These are phyloP conservation scores for Zelopaecilomyces penicillatus DNA, from an alignment of 2,329 filamentous ascomycete genomes.

Conservation along the genomic window DNA sequence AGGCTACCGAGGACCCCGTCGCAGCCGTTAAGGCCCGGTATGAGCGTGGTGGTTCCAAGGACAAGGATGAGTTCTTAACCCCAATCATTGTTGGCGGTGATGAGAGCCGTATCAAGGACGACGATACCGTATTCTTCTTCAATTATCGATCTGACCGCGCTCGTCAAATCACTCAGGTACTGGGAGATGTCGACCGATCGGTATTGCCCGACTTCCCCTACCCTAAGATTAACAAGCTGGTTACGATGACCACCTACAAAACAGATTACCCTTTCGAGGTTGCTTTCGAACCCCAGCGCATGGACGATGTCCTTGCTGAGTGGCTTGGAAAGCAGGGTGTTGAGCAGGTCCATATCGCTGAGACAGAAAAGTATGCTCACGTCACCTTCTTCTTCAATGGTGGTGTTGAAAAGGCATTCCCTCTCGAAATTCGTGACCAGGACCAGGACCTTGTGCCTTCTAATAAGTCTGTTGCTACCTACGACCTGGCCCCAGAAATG, in stretches of 20 bases:
- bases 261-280: constrained; percentile 84
- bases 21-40: constrained; percentile 83
- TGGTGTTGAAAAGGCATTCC: constrained; percentile 92
- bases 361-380: constrained; percentile 99
- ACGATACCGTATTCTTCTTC: constrained; percentile 98
- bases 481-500: constrained; percentile 94
- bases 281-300: constrained; percentile 88
- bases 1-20: constrained; percentile 75
- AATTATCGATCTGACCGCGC: constrained; percentile 99
- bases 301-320: constrained; percentile 97
- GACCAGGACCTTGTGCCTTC: constrained; percentile 69
- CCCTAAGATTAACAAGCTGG: constrained; percentile 75
- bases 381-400: constrained; percentile 99
- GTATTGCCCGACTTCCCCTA: constrained; percentile 86
- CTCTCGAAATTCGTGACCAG: constrained; percentile 84
- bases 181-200: constrained; percentile 87
- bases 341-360: constrained; percentile 91
- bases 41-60: constrained; percentile 54
- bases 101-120: constrained; percentile 77
- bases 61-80: constrained; percentile 97
- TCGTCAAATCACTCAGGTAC: constrained; percentile 88
- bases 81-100: constrained; percentile 90
- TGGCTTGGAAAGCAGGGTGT: constrained; percentile 85
- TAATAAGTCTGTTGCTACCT: constrained; percentile 83
- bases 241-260: constrained; percentile 99